phyloP scores from a whole-genome alignment of 495 filamentous ascomycete species.

The Tuber magnatum region DNA sequence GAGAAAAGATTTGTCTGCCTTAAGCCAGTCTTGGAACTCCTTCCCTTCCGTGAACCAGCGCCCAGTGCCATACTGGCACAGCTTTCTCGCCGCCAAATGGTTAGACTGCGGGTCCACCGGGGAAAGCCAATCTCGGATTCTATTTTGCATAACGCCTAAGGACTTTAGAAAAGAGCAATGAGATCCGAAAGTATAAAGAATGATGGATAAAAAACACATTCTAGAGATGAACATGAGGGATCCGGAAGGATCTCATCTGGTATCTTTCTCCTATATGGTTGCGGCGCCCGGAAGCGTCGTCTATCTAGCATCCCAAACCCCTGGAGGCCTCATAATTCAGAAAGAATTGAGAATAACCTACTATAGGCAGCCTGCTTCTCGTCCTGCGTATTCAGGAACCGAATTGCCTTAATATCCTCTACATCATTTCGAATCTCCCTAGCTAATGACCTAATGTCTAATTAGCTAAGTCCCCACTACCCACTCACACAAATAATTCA shows the following conservation, averaged over 20 bases:
- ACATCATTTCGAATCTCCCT: conserved; percentile 7
- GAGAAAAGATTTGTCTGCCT: conserved; percentile 4
- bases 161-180: not conserved
- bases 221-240: not conserved
- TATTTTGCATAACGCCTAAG: not conserved
- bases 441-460: not conserved
- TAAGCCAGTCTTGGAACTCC: conserved; percentile 10
- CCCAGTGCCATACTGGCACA: conserved; percentile 20
- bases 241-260: not conserved
- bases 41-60: conserved; percentile 15
- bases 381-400: not conserved
- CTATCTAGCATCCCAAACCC: not conserved
- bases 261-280: not conserved
- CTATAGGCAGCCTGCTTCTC: not conserved
- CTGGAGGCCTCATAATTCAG: not conserved
- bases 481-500: not conserved
- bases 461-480: not conserved
- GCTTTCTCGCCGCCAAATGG: conserved; percentile 10
- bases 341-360: not conserved
- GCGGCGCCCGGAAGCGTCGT: not conserved
- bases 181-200: not conserved
- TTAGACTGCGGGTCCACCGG: conserved; percentile 8
- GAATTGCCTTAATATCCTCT: conserved; percentile 6
- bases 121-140: conserved; percentile 5
- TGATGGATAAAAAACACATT: not conserved